These are phyloP conservation scores for Hysterangium stoloniferum DNA, from an alignment of 768 basidiomycete genomes.

Conservation along the genomic window DNA sequence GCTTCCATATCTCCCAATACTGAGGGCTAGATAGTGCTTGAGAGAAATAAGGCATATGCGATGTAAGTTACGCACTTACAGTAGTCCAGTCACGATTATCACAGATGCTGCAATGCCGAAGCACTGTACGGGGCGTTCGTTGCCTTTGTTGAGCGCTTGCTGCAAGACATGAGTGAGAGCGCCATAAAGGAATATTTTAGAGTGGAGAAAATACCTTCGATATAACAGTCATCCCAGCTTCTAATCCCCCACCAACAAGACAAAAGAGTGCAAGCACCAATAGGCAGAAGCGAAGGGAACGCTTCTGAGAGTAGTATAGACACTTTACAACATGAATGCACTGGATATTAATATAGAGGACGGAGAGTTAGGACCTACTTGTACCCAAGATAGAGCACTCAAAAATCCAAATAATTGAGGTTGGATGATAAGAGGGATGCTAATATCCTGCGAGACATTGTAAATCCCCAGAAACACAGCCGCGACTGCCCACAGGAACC, in stretches of 20 bases:
- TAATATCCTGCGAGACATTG: constrained; percentile 52
- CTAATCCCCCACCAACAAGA: constrained; percentile 44
- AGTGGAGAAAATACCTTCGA: constrained; percentile 31
- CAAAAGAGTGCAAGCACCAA: constrained; percentile 29
- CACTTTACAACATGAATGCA: constrained; percentile 38
- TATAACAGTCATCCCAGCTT: constrained; percentile 52
- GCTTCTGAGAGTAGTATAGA: constrained; percentile 50
- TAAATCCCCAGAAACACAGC: constrained; percentile 63
- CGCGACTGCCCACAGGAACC: constrained; percentile 55
- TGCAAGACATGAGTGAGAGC: constrained; percentile 14
- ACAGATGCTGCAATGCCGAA: constrained; percentile 58
- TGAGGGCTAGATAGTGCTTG: constrained; percentile 40
- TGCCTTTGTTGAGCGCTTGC: constrained; percentile 31
- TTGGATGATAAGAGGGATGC: constrained; percentile 65
- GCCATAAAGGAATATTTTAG: constrained; percentile 5
- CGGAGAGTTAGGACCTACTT: constrained; percentile 34
- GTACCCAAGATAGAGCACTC: constrained; percentile 54
- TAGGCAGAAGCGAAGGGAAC: constrained; percentile 22
- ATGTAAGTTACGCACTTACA: constrained; percentile 27
- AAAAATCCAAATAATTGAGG: constrained; percentile 59
- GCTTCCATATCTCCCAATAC: constrained; percentile 67
- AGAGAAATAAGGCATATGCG: neutral
- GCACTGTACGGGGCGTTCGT: constrained; percentile 34
- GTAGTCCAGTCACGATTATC: constrained; percentile 42
- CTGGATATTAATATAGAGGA: neutral